phyloP scores from a whole-genome alignment of 2,329 filamentous ascomycete species.

The Shiraia sp. region DNA sequence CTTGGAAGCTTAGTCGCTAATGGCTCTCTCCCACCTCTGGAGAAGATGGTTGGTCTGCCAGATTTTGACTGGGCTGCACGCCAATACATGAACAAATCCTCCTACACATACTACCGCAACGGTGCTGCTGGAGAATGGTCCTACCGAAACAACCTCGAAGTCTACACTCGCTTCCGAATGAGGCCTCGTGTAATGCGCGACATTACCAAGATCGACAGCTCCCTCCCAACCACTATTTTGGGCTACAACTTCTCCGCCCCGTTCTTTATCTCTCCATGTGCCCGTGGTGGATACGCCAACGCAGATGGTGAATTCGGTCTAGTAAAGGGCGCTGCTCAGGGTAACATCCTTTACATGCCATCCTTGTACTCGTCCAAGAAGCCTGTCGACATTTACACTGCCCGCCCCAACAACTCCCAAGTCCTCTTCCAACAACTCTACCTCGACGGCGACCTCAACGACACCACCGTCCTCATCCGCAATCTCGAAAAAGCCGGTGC shows the following conservation, averaged over 20 bases:
- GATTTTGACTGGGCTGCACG: slow-evolving; percentile 61
- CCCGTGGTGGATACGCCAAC: slow-evolving; percentile 48
- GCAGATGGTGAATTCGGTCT: slow-evolving; percentile 55
- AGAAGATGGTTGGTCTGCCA: slow-evolving; percentile 53
- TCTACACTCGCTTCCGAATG: slow-evolving; percentile 55
- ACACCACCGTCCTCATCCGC: slow-evolving; percentile 35
- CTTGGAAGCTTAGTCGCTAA: slow-evolving; percentile 22
- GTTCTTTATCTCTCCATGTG: slow-evolving; percentile 58
- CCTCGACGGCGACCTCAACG: slow-evolving; percentile 19
- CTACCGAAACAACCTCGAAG: slow-evolving; percentile 62
- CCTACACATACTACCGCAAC: slow-evolving; percentile 63
- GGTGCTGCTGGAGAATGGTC: slow-evolving; percentile 60
- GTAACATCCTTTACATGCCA: slow-evolving; percentile 56
- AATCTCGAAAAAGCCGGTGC: slow-evolving; percentile 39
- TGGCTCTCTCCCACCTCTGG: slow-evolving; percentile 50
- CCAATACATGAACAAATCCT: slow-evolving; percentile 50
- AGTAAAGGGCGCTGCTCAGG: slow-evolving; percentile 54
- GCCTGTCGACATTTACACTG: slow-evolving; percentile 39
- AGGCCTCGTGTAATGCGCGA: slow-evolving; percentile 57
- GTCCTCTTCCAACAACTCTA: slow-evolving; percentile 50
- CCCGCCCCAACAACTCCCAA: slow-evolving; percentile 29
- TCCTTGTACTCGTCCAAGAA: slow-evolving; percentile 42
- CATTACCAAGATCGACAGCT: slow-evolving; percentile 46
- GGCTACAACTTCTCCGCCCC: slow-evolving; percentile 59
- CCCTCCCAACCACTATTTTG: slow-evolving; percentile 53